phyloP scores from a whole-genome alignment of 2,329 filamentous ascomycete species.

The Ophiostoma novo-ulmi region DNA sequence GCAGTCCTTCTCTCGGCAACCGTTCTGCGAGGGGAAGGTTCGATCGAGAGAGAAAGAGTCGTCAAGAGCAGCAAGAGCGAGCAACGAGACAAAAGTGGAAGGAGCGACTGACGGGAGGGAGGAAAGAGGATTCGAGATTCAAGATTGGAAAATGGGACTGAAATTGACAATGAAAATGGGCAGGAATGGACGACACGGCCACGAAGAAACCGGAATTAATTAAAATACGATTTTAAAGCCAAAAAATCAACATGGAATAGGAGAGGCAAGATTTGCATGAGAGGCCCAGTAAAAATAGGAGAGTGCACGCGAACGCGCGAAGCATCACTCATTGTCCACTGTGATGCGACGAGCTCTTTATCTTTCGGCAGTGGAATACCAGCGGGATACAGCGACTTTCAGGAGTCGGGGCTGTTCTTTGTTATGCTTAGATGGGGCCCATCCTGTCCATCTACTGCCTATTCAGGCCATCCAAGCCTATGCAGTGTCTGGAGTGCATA shows the following conservation, averaged over 20 bases:
- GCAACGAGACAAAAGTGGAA: constrained; percentile 9
- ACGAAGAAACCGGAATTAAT: constrained; percentile 19
- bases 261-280: constrained; percentile 10
- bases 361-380: not conserved
- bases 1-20: constrained; percentile 1
- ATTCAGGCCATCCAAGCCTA: not conserved
- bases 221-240: not conserved
- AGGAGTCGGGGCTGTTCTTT: not conserved
- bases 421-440: not conserved
- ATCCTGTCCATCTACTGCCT: not conserved
- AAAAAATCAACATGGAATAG: not conserved
- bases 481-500: not conserved
- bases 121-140: constrained; percentile 7
- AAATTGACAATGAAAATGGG: not conserved
- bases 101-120: constrained; percentile 18
- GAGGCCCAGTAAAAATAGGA: constrained; percentile 15
- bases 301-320: not conserved
- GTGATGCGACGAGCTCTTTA: not conserved
- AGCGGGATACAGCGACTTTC: not conserved
- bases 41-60: constrained; percentile 2
- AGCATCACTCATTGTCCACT: not conserved
- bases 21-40: not conserved
- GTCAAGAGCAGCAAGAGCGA: not conserved
- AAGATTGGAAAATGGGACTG: too few relatives aligned
- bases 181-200: constrained; percentile 22